Conservation (phyloP, 345 rosid species). For the Turritis glabra region DNA sequence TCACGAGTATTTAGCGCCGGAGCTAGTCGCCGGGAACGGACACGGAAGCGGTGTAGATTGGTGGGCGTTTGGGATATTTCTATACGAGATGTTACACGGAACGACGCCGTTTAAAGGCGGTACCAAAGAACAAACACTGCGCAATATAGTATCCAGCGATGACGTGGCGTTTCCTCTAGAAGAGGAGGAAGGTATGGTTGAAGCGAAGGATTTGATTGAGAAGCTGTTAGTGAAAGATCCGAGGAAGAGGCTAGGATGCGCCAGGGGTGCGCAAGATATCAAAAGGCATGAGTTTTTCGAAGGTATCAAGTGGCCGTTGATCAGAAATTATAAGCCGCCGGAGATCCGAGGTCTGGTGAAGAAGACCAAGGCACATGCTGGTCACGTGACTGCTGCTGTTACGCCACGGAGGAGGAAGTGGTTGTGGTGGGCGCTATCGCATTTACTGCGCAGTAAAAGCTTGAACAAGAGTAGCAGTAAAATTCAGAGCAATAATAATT, state of each 20-base stretch:
- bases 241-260: constrained; percentile 67
- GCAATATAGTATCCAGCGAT: constrained; percentile 54
- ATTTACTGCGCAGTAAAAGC: constrained; percentile 40
- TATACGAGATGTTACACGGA: constrained; percentile 70
- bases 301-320: constrained; percentile 78
- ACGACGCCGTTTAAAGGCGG: constrained; percentile 81
- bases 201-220: constrained; percentile 73
- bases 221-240: constrained; percentile 75
- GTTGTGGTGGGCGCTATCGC: constrained; percentile 47
- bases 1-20: constrained; percentile 94
- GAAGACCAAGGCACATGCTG: constrained; percentile 43
- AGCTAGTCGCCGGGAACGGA: constrained; percentile 70
- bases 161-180: constrained; percentile 50
- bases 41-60: constrained; percentile 96
- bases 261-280: constrained; percentile 73
- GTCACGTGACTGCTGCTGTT: constrained; percentile 39
- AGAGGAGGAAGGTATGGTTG: constrained; percentile 47
- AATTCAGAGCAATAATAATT: constrained; percentile 42
- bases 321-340: constrained; percentile 74
- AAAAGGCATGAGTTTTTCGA: constrained; percentile 76
- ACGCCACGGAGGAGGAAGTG: constrained; percentile 41
- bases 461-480: constrained; percentile 12
- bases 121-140: constrained; percentile 71
- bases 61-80: constrained; percentile 91
- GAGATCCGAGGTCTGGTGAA: constrained; percentile 54